Evolutionary conservation across 805 yeast species (phyloP).

Genomic region (Candida insectorum): DNA sequence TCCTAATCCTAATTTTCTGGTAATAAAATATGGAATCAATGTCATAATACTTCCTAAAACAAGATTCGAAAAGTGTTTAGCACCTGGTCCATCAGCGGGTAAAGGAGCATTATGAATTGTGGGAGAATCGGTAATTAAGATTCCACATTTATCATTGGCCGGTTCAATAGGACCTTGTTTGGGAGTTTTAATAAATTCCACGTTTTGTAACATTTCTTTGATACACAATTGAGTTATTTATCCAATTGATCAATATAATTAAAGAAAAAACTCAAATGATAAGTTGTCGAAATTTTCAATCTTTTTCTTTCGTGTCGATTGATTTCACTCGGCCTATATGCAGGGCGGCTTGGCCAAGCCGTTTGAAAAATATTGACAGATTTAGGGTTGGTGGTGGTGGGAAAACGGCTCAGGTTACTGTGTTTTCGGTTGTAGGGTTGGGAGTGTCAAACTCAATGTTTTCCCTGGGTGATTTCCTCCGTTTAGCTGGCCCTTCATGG

Average conservation of each 20-base stretch:
- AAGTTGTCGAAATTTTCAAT: not conserved
- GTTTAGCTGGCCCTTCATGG: no score
- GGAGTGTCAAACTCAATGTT: no score
- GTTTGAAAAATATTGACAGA: no score
- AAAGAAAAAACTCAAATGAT: no score
- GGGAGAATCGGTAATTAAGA: conserved; percentile 47
- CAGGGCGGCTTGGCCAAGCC: not conserved
- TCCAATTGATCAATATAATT: no score
- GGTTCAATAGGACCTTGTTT: conserved; percentile 20
- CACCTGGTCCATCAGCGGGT: conserved; percentile 90
- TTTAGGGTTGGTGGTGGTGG: no score
- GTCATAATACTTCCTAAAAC: conserved; percentile 47
- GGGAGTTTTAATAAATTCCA: conserved; percentile 64
- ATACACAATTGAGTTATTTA: conserved; percentile 1
- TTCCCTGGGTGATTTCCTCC: no score
- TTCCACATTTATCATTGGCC: conserved; percentile 31
- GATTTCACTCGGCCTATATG: not conserved
- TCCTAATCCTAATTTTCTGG: conserved; percentile 68
- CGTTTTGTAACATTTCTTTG: conserved; percentile 32
- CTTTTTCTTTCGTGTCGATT: not conserved
- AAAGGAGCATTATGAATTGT: conserved; percentile 81
- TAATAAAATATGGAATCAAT: conserved; percentile 59
- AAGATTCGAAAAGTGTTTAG: conserved; percentile 68
- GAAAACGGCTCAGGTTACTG: no score
- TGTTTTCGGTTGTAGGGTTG: no score